Conservation (phyloP, 441 rosid genomes). For the Metrosideros polymorpha region DNA sequence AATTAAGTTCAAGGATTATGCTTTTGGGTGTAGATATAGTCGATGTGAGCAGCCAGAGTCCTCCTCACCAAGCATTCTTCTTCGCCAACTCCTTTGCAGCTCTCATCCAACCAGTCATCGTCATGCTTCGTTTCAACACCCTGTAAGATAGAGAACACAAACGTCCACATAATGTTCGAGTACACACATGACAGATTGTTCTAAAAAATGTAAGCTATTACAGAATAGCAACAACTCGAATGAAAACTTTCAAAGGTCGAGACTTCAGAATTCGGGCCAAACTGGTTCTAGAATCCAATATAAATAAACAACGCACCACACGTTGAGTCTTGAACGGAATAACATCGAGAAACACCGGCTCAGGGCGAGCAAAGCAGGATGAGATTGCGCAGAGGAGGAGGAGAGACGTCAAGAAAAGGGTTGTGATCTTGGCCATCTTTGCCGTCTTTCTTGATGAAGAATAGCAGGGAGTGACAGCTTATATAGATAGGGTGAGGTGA, state of each 20-base stretch:
- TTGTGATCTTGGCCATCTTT: conserved; percentile 10
- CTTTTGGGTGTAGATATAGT: conserved; percentile 58
- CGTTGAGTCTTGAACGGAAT: neutral
- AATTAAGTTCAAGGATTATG: conserved; percentile 25
- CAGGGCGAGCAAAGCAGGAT: conserved; percentile 25
- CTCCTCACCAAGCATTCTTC: conserved; percentile 54
- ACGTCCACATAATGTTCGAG: neutral
- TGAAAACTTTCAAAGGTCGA: no score
- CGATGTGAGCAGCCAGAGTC: conserved; percentile 44
- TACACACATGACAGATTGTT: neutral
- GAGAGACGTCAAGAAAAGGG: conserved; percentile 17
- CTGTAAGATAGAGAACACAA: conserved; percentile 6
- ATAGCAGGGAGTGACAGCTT: neutral
- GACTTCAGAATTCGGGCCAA: no score
- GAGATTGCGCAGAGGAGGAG: conserved; percentile 21
- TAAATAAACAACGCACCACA: neutral
- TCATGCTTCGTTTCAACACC: conserved; percentile 2
- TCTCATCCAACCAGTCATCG: conserved; percentile 18
- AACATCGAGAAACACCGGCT: conserved; percentile 10
- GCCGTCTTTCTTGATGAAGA: neutral
- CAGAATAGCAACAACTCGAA: neutral
- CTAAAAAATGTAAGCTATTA: neutral
- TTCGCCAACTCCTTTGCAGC: conserved; percentile 36
- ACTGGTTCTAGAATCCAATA: no score
- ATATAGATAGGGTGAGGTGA: neutral